Evolutionary conservation across 148 eudicot genomes (phyloP), one percentile per base, ranked within the genome.

Genomic region (Diospyros lotus): DNA sequence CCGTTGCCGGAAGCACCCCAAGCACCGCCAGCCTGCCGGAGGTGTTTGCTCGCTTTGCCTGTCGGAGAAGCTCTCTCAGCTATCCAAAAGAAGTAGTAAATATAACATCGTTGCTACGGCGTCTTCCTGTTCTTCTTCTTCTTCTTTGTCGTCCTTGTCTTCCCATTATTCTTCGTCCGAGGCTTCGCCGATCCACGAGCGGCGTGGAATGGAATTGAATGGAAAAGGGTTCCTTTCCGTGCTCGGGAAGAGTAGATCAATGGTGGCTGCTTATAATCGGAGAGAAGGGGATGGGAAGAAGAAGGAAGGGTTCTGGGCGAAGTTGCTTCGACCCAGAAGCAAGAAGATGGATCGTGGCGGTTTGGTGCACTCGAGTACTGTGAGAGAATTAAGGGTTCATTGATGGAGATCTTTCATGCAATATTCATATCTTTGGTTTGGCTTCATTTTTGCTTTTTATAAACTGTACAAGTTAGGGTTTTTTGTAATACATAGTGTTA

Each of bases 11-110:
- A 88, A 82, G 72, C 97, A 91, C 85, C 91, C 89, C 0, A 91
- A 86, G 51, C 97, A 91, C 74, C 58, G 53, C 4, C 97, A 91
- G 76, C 28, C 28, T 28, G 86, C 93, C 0, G 89, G 93, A 0
- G 97, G 97, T 0, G 93, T 91, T 15, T 91, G 97, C 64, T 85
- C 93, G 4, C 53, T 91, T 6, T 91, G 97, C 75, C 82, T 91
- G 0, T 65, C 74, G 0, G 87, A 89, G 8, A 91, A 73, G 60
- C 87, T 91, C 58, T 77, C 87, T 3, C 78, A 76, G 64, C 59
- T 86, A 10, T 28, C 56, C 9, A 5, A 40, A 18, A 45, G 40
- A 6, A 45, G 45, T n/a, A 28, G 28, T 28, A 28, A 28, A 28
- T 28, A 28, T 28, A 18, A 39, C 15, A 12, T 64, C 50, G 9